These are phyloP conservation scores for Yamadazyma kanchanaburiensis DNA, from an alignment of 1,139 yeast genomes.

Conservation along the genomic window DNA sequence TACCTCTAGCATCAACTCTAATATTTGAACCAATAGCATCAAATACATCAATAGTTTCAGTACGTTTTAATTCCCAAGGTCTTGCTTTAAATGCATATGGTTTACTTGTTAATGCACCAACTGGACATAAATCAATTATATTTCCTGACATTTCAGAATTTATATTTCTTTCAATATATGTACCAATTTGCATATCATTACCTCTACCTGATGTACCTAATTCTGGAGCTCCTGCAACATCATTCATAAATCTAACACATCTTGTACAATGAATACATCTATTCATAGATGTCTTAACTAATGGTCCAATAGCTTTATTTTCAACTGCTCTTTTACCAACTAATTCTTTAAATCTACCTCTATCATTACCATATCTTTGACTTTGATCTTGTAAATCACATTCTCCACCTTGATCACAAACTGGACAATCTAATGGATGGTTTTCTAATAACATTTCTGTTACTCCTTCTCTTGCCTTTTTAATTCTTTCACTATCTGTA, in stretches of 20 bases:
- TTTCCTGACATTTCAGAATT: conserved; percentile 87
- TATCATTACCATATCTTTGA: conserved; percentile 78
- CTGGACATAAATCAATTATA: conserved; percentile 87
- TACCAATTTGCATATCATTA: conserved; percentile 89
- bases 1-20: conserved; percentile 84
- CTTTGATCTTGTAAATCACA: conserved; percentile 91
- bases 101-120: conserved; percentile 86
- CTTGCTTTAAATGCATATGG: conserved; percentile 90
- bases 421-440: conserved; percentile 92
- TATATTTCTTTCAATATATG: conserved; percentile 80
- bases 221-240: conserved; percentile 91
- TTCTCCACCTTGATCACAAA: conserved; percentile 94
- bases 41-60: conserved; percentile 82
- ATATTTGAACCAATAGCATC: conserved; percentile 84
- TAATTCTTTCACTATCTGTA: conserved; percentile 76
- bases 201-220: conserved; percentile 89
- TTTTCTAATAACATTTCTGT: conserved; percentile 85
- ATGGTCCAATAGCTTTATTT: conserved; percentile 87
- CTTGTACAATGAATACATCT: conserved; percentile 93
- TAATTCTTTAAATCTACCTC: conserved; percentile 81
- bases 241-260: conserved; percentile 87
- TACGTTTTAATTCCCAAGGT: conserved; percentile 92
- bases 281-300: conserved; percentile 88
- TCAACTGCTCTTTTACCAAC: conserved; percentile 88
- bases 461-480: conserved; percentile 86